A percentile compares a stretch with the other conserved stretches of the same genome.
These are phyloP conservation scores for Neofusicoccum cordaticola DNA, from an alignment of 2,329 filamentous ascomycete genomes.

Conservation along the genomic window DNA sequence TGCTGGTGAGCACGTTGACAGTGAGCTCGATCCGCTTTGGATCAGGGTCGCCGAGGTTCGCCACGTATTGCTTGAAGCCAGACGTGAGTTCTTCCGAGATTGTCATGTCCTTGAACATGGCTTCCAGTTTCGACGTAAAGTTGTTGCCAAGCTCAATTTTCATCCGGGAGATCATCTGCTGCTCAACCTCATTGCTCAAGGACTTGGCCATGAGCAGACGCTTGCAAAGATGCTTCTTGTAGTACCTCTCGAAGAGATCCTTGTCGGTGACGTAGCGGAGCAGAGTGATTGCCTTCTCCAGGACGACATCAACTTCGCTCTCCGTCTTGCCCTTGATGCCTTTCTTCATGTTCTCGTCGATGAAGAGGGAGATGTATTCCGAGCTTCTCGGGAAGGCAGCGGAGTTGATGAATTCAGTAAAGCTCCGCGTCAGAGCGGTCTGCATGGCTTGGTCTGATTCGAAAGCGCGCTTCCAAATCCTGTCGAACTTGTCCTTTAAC, in stretches of 20 bases:
- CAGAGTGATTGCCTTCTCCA: slow-evolving; percentile 86
- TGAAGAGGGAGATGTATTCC: slow-evolving; percentile 93
- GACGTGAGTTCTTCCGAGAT: slow-evolving; percentile 79
- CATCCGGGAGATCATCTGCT: slow-evolving; percentile 94
- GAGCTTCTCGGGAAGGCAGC: slow-evolving; percentile 69
- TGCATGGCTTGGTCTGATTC: slow-evolving; percentile 72
- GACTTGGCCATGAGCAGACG: slow-evolving; percentile 85
- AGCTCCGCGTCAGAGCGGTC: slow-evolving; percentile 79
- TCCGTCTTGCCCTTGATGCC: slow-evolving; percentile 93
- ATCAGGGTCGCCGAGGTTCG: slow-evolving; percentile 54
- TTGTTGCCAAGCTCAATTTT: slow-evolving; percentile 93
- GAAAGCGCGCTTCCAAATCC: slow-evolving; percentile 72
- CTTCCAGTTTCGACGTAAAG: slow-evolving; percentile 89
- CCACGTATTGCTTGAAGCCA: slow-evolving; percentile 71
- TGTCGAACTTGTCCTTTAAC: slow-evolving; percentile 88
- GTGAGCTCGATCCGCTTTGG: slow-evolving; percentile 70
- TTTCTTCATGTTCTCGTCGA: slow-evolving; percentile 93
- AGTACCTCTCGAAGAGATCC: slow-evolving; percentile 94
- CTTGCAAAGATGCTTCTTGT: slow-evolving; percentile 92
- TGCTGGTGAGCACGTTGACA: slow-evolving; percentile 84
- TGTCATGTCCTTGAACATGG: slow-evolving; percentile 96
- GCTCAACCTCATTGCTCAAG: slow-evolving; percentile 87
- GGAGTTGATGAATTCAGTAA: slow-evolving; percentile 87
- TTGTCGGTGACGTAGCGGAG: slow-evolving; percentile 87
- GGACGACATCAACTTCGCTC: slow-evolving; percentile 73